phyloP scores from a whole-genome alignment of 148 eudicot species.

The Vaccinium vitisidaea region DNA sequence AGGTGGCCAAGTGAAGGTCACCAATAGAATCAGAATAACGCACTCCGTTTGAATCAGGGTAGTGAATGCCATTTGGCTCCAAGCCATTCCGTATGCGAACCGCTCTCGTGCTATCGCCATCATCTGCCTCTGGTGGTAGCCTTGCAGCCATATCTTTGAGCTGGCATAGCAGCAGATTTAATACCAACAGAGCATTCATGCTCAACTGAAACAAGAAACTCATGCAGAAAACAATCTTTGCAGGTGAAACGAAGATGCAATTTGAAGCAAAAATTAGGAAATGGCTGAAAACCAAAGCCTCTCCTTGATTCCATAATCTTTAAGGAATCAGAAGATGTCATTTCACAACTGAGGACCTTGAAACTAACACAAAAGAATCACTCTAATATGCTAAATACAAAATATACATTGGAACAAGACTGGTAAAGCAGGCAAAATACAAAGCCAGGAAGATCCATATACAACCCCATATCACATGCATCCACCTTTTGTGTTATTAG shows the following conservation, averaged over 20 bases:
- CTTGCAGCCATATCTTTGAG: constrained; percentile 94
- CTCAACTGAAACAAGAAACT: background rate
- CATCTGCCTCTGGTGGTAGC: constrained; percentile 80
- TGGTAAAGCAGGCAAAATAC: background rate
- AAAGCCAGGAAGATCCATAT: background rate
- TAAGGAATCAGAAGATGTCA: background rate
- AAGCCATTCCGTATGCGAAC: constrained; percentile 52
- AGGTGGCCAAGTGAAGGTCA: constrained; percentile 31
- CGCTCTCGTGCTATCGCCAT: constrained; percentile 44
- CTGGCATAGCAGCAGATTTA: constrained; percentile 32
- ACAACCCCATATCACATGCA: background rate
- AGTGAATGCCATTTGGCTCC: constrained; percentile 60
- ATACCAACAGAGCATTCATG: background rate
- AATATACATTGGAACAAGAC: background rate
- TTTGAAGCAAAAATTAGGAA: background rate
- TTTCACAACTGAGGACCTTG: background rate
- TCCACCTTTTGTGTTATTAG: background rate
- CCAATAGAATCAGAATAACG: constrained; percentile 30
- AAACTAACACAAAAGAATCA: constrained; percentile 3
- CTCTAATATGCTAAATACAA: background rate
- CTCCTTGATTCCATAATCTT: background rate
- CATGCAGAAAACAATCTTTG: background rate
- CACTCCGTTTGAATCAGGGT: constrained; percentile 49
- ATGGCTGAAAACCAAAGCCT: background rate
- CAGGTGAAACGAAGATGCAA: background rate